Conservation (phyloP, 2,329 filamentous ascomycete species). For the Calycina herbarum region DNA sequence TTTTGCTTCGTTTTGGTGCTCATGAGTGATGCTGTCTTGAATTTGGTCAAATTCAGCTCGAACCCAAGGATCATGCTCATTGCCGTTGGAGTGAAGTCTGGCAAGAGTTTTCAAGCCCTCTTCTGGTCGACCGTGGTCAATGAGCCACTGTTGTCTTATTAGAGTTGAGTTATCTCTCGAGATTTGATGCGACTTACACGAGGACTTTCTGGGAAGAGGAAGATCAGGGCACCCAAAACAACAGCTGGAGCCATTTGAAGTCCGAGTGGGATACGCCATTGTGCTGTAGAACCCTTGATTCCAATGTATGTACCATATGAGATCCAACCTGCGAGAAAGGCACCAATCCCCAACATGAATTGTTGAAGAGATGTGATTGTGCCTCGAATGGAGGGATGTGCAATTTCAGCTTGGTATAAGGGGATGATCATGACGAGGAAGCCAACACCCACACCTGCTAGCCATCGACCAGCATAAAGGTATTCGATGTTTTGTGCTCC, state of each 20-base stretch:
- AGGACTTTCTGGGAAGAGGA: constrained; percentile 61
- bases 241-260: constrained; percentile 62
- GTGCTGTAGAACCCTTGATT: constrained; percentile 35
- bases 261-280: constrained; percentile 43
- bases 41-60: constrained; percentile 64
- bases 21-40: constrained; percentile 59
- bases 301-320: constrained; percentile 57
- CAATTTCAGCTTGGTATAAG: constrained; percentile 73
- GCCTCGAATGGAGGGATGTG: constrained; percentile 76
- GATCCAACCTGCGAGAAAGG: constrained; percentile 72
- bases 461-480: constrained; percentile 67
- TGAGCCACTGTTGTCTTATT: constrained; percentile 50
- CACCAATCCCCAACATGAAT: constrained; percentile 78
- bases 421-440: constrained; percentile 48
- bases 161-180: background rate
- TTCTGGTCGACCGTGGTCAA: constrained; percentile 58
- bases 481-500: constrained; percentile 59
- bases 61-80: constrained; percentile 60
- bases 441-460: constrained; percentile 64
- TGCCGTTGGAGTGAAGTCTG: constrained; percentile 59
- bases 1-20: constrained; percentile 63
- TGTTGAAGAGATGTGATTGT: constrained; percentile 72
- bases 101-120: constrained; percentile 58
- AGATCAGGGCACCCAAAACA: constrained; percentile 52
- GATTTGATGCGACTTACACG: constrained; percentile 40